Evolutionary conservation across 371 early-diverging fungal genomes (phyloP), one percentile per base, ranked within the genome.

Genomic region (Capillidium rhysosporum): DNA sequence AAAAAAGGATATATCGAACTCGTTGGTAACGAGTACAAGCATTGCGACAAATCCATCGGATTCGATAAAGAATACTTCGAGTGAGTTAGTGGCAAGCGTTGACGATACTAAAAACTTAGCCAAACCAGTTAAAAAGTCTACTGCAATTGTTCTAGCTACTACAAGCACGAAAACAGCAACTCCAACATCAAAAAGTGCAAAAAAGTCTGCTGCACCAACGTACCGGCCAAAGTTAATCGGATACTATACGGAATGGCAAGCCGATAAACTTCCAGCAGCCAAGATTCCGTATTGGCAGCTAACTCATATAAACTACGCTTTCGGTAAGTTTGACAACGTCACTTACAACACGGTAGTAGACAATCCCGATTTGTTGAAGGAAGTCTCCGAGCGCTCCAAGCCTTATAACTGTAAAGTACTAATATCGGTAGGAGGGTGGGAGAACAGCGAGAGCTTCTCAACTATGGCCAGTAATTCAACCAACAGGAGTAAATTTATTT

Each of bases 401-500:
- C n/a, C 56, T 59, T 29, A 49, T 53, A 63, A 60, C 54, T 57
- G 55, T 58, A 62, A 29, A 46, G 76, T 82, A 28, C 57, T 80
- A 24, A 58, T 80, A 20, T 80, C 84, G 1, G 64, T 86, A 4
- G 86, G 86, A 39, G 86, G 86, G 1, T 86, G 84, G 80, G 77
- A 77, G 47, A 81, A 79, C 21, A 77, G 80, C 5, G 59, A 73
- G 40, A 58, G 60, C n/a, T 80, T 84, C 63, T 75, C 76, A 2
- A 57, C 66, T 1, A 76, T 85, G 58, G 72, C 30, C 0, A 68
- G 73, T 1, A 54, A 56, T 30, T 26, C 61, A 4, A 48, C 51
- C 0, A 21, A 60, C 0, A 70, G 82, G 30, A 63, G 63, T 24
- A 64, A 57, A 1, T 74, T 82, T 40, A 71, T 81, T 49, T 63